Conservation (phyloP, 768 basidiomycete genomes). For the Termitomyces sp. region DNA sequence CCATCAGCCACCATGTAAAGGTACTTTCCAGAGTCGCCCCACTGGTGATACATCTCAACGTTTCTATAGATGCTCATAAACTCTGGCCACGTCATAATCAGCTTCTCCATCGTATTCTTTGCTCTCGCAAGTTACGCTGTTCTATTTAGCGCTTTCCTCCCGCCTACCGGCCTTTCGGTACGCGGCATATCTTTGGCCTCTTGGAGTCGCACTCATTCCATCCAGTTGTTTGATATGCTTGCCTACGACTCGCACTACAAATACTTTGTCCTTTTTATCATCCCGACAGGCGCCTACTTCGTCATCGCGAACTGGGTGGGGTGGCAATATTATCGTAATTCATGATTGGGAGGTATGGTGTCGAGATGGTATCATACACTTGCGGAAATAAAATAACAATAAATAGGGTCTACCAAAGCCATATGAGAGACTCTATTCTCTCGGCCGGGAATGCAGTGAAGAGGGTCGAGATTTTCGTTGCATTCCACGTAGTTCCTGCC, state of each 20-base stretch:
- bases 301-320: constrained; percentile 99
- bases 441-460: constrained; percentile 38
- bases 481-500: constrained; percentile 54
- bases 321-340: constrained; percentile 96
- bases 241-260: constrained; percentile 85
- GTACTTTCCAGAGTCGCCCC: not conserved
- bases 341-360: constrained; percentile 37
- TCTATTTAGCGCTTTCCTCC: constrained; percentile 63
- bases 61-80: constrained; percentile 15
- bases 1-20: constrained; percentile 4
- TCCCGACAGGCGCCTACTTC: constrained; percentile 83
- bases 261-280: constrained; percentile 74
- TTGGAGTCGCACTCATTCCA: not conserved
- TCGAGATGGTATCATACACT: constrained; percentile 7
- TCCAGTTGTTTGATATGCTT: constrained; percentile 61
- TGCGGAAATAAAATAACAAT: constrained; percentile 15
- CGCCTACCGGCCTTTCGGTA: constrained; percentile 49
- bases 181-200: constrained; percentile 20
- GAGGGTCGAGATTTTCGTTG: constrained; percentile 43
- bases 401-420: constrained; percentile 16
- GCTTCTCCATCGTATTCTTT: constrained; percentile 50
- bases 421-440: constrained; percentile 20
- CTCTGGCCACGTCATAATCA: constrained; percentile 46
- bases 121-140: constrained; percentile 57
- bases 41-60: not conserved